A percentile compares a stretch with the other conserved stretches of the same genome.
phyloP scores from a whole-genome alignment of 192 early-diverging fungal species.

The Globomyces pollinis-pini region DNA sequence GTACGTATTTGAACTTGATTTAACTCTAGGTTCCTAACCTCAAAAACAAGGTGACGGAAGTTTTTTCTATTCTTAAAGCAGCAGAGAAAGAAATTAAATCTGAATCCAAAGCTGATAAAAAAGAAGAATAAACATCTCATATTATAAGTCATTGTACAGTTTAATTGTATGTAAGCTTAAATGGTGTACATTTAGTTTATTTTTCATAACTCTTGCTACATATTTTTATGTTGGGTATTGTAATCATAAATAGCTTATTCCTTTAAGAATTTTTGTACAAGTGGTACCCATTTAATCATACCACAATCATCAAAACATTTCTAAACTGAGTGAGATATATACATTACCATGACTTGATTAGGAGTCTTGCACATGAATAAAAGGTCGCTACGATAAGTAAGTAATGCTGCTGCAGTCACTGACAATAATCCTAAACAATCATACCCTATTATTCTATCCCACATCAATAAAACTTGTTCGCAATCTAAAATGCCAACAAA shows the following conservation, averaged over 20 bases:
- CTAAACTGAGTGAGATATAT: neutral
- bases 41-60: no score
- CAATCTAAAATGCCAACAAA: conserved; percentile 49
- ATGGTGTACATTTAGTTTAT: no score
- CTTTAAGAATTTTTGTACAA: neutral
- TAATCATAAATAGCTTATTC: no score
- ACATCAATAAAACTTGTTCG: conserved; percentile 46
- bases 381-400: conserved; percentile 30
- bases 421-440: conserved; percentile 26
- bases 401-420: conserved; percentile 30
- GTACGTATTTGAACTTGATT: no score
- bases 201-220: no score
- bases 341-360: conserved; percentile 38
- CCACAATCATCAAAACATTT: neutral
- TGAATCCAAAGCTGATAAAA: neutral
- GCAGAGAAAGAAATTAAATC: neutral
- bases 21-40: no score
- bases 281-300: conserved; percentile 7
- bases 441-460: conserved; percentile 50
- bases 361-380: conserved; percentile 19
- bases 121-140: conserved; percentile 5
- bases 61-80: no score
- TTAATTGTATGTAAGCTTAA: no score
- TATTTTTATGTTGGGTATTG: no score
- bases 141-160: conserved; percentile 5